phyloP scores from a whole-genome alignment of 495 filamentous ascomycete species.

The Apodospora peruviana region DNA sequence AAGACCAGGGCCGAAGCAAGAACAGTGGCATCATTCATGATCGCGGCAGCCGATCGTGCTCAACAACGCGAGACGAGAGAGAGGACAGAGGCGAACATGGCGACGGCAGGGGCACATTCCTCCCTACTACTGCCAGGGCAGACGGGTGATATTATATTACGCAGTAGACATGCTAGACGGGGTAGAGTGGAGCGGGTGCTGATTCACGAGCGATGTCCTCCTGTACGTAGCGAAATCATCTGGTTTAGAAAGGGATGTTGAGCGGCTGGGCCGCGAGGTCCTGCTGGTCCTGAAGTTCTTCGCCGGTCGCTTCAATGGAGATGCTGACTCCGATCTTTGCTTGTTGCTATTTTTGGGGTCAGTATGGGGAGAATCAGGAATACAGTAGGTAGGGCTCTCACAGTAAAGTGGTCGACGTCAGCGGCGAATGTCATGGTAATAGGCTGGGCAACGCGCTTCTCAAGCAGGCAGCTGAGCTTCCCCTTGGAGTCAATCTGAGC shows the following conservation, averaged over 20 bases:
- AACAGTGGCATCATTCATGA: slow-evolving; percentile 4
- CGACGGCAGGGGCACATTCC: background rate
- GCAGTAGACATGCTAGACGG: slow-evolving; percentile 8
- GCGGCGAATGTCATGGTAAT: slow-evolving; percentile 91
- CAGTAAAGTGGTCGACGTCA: slow-evolving; percentile 94
- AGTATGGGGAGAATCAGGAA: slow-evolving; percentile 7
- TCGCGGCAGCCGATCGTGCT: slow-evolving; percentile 6
- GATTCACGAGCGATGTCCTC: background rate
- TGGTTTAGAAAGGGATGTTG: slow-evolving; percentile 52
- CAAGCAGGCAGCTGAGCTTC: slow-evolving; percentile 84
- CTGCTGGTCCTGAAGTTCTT: slow-evolving; percentile 90
- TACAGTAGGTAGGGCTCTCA: slow-evolving; percentile 40
- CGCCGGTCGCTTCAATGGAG: slow-evolving; percentile 81
- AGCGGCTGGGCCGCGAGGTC: slow-evolving; percentile 56
- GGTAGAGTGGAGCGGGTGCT: slow-evolving; percentile 15
- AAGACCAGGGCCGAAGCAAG: slow-evolving; percentile 10
- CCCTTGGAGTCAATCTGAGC: slow-evolving; percentile 94
- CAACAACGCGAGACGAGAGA: slow-evolving; percentile 1
- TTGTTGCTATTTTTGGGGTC: slow-evolving; percentile 60
- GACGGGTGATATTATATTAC: slow-evolving; percentile 19
- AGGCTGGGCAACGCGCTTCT: slow-evolving; percentile 89
- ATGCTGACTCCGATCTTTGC: slow-evolving; percentile 93
- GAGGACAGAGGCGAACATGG: background rate
- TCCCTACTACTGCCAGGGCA: slow-evolving; percentile 4
- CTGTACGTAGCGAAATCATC: background rate